A percentile compares a stretch with the other conserved stretches of the same genome.
Evolutionary conservation across 148 eudicot species (phyloP).

Genomic region (Rhododendron ovatum): DNA sequence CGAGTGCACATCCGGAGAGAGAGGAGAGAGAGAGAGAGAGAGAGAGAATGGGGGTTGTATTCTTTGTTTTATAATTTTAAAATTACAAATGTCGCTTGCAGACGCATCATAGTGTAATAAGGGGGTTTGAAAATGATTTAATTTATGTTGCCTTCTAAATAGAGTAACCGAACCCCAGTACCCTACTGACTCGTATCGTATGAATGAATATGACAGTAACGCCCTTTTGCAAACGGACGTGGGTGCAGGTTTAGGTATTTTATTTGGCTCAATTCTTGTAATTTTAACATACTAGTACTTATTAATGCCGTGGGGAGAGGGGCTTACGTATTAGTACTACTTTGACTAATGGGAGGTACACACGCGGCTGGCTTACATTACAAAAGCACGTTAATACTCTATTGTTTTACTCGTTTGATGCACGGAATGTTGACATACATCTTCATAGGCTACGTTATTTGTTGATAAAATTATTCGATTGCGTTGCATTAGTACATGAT

Average conservation of each 20-base stretch:
- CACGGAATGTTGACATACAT: neutral
- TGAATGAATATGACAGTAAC: neutral
- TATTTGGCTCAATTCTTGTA: neutral
- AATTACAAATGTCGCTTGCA: conserved; percentile 22
- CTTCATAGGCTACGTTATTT: neutral
- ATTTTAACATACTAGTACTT: neutral
- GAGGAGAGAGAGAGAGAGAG: conserved; percentile 5
- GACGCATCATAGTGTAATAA: neutral
- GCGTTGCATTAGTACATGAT: neutral
- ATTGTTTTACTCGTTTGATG: no score
- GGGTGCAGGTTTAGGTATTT: neutral
- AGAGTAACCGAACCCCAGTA: neutral
- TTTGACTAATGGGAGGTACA: neutral
- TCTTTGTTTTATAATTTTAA: neutral
- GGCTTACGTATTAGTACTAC: neutral
- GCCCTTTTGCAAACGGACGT: neutral
- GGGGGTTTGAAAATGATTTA: neutral
- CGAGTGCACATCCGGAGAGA: neutral
- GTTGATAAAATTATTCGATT: neutral
- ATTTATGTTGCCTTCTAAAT: neutral
- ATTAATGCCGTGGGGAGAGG: neutral
- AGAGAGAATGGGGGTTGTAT: neutral
- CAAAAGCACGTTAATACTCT: neutral
- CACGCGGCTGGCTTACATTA: neutral
- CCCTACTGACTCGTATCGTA: neutral